Evolutionary conservation across 345 rosid genomes (phyloP).

Genomic region (Hypericum perforatum): DNA sequence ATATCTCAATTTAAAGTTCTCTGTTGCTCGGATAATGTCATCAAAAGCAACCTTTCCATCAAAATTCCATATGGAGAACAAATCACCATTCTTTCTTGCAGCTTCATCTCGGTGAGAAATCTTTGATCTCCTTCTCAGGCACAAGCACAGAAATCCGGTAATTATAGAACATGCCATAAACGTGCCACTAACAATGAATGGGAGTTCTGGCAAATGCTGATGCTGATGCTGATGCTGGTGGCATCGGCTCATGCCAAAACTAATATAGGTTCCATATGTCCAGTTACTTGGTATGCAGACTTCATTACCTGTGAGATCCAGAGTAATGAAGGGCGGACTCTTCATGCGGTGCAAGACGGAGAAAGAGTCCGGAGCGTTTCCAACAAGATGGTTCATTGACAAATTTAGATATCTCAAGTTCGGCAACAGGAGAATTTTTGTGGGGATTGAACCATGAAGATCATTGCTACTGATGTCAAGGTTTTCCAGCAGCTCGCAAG

Average conservation of each 20-base stretch:
- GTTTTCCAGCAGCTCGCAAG: constrained; percentile 2
- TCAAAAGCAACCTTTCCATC: constrained; percentile 7
- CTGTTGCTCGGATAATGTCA: neutral
- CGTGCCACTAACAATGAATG: neutral
- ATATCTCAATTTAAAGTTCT: constrained; percentile 8
- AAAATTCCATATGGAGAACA: constrained; percentile 8
- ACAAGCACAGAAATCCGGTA: neutral
- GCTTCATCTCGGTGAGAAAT: neutral
- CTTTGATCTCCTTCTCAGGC: neutral
- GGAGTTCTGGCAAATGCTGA: neutral
- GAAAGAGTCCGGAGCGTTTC: constrained; percentile 10
- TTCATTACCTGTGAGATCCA: constrained; percentile 9
- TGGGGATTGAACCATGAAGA: constrained; percentile 18
- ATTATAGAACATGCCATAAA: neutral
- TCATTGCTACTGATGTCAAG: constrained; percentile 18
- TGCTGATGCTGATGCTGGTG: too few relatives aligned
- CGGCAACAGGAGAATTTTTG: constrained; percentile 3
- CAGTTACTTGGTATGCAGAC: too few relatives aligned
- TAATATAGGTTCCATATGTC: too few relatives aligned
- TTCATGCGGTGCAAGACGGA: constrained; percentile 7
- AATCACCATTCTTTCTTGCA: neutral
- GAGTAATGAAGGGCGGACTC: constrained; percentile 5
- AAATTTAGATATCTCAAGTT: constrained; percentile 10
- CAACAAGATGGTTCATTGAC: constrained; percentile 16
- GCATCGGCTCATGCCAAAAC: too few relatives aligned